phyloP scores from a whole-genome alignment of 2,329 filamentous ascomycete genomes.

The Xylaria polymorpha region DNA sequence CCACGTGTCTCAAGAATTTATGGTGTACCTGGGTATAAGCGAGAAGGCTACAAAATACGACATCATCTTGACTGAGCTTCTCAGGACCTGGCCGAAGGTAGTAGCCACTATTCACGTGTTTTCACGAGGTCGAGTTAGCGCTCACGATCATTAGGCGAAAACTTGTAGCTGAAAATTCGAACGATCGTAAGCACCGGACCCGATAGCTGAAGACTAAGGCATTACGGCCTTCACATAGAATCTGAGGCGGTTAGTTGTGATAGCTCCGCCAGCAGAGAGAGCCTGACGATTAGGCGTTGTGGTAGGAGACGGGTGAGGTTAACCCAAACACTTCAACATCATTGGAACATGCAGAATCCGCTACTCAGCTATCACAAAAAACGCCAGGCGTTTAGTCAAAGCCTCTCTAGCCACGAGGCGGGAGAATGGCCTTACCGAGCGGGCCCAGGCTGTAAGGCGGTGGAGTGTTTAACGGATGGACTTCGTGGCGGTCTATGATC shows the following conservation, averaged over 20 bases:
- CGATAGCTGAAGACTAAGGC: constrained; percentile 9
- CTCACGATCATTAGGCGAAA: neutral
- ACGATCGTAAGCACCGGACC: neutral
- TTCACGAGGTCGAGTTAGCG: neutral
- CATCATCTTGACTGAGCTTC: neutral
- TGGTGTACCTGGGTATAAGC: neutral
- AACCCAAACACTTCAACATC: constrained; percentile 1
- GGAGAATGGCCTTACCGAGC: neutral
- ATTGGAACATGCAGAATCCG: constrained; percentile 11
- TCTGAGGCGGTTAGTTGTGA: neutral
- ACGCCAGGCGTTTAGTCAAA: constrained; percentile 18
- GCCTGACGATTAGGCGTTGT: neutral
- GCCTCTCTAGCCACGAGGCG: constrained; percentile 5
- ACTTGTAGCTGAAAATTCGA: constrained; percentile 4
- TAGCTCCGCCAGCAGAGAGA: neutral
- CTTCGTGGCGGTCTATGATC: constrained; percentile 6
- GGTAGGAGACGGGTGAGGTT: constrained; percentile 2
- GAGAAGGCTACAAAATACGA: neutral
- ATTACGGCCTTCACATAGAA: neutral
- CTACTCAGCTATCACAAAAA: constrained; percentile 17
- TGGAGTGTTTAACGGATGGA: constrained; percentile 10
- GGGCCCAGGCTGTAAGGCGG: constrained; percentile 6
- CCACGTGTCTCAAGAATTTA: constrained; percentile 29
- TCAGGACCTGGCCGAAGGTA: constrained; percentile 9
- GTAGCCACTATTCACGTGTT: constrained; percentile 3